Evolutionary conservation across 2,329 filamentous ascomycete genomes (phyloP), one percentile per base, ranked within the genome.

Genomic region (Diaporthe sp.): DNA sequence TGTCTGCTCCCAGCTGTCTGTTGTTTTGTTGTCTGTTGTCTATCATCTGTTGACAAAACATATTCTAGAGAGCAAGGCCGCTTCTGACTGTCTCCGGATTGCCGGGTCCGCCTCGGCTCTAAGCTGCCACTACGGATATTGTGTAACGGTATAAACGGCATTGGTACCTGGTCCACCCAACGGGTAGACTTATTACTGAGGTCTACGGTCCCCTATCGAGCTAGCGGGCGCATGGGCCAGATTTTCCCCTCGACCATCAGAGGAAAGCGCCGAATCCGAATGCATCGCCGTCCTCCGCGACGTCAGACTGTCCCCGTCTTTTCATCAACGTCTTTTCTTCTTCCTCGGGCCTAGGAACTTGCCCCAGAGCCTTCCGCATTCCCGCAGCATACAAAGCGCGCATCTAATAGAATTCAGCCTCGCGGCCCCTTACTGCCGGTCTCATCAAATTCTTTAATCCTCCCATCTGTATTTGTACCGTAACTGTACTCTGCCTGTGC

Each of bases 321-420:
- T 53, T 68, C 44, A 53, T 13, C 28, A 39, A n/a, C 63, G 63
- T 39, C 44, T 51, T 39, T 68, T 68, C 49, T 70, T 70, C 49
- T 28, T 42, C 65, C 31, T 55, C 47, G 31, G 5, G 5, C n/a
- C 65, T 55, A 39, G 34, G 65, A 42, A 55, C 5, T 20, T 37
- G 65, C 47, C 13, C 49, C 34, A 42, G 7, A 55, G 28, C 63
- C 42, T 51, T 37, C 44, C 63, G 28, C 65, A 12, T 13, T 22
- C 34, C 49, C 49, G 34, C 65, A 55, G 65, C 65, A 70, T 70
- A 70, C 65, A 55, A 42, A 55, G 65, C 34, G 12, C 47, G 34
- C 65, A 42, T 70, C 25, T 70, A 70, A 70, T 70, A 70, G 65
- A 70, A 39, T 42, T 34, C n/a, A 68, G 65, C 49, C 65, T 55